These are phyloP conservation scores for Penicillium crustosum DNA, from an alignment of 2,329 filamentous ascomycete genomes.

Conservation along the genomic window DNA sequence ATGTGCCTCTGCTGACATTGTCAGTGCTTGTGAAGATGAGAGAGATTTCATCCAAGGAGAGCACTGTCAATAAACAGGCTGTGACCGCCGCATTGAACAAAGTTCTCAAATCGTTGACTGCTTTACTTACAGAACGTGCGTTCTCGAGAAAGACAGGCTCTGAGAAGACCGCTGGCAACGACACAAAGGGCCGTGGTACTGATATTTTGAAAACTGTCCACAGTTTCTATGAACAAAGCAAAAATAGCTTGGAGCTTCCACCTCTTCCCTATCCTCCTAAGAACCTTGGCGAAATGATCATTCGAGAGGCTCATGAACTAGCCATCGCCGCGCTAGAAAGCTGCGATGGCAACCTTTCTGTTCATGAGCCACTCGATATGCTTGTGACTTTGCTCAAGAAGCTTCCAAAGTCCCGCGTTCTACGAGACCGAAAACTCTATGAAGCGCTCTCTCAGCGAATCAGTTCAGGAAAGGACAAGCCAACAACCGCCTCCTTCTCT, in stretches of 20 bases:
- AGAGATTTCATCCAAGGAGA: constrained; percentile 26
- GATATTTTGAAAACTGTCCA: constrained; percentile 61
- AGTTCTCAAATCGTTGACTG: constrained; percentile 32
- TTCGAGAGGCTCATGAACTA: constrained; percentile 57
- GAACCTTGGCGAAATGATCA: constrained; percentile 61
- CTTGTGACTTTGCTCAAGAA: constrained; percentile 53
- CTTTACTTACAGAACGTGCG: constrained; percentile 48
- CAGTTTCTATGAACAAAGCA: constrained; percentile 68
- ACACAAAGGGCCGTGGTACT: constrained; percentile 20
- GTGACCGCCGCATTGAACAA: constrained; percentile 30
- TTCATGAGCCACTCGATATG: constrained; percentile 60
- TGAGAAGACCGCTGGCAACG: constrained; percentile 21
- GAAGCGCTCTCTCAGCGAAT: constrained; percentile 33
- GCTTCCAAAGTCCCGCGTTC: constrained; percentile 37
- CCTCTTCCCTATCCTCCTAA: constrained; percentile 59
- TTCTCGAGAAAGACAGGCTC: constrained; percentile 51
- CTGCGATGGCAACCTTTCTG: constrained; percentile 38
- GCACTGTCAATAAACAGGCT: constrained; percentile 18
- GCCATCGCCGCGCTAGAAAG: constrained; percentile 34
- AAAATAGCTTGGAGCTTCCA: constrained; percentile 66
- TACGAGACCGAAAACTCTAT: constrained; percentile 38
- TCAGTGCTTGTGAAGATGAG: constrained; percentile 56
- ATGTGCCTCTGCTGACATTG: constrained; percentile 76
- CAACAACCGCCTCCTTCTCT: constrained; percentile 35
- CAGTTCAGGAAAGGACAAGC: constrained; percentile 20